Evolutionary conservation across 768 basidiomycete species (phyloP).

Genomic region (Auriscalpium microsporum): DNA sequence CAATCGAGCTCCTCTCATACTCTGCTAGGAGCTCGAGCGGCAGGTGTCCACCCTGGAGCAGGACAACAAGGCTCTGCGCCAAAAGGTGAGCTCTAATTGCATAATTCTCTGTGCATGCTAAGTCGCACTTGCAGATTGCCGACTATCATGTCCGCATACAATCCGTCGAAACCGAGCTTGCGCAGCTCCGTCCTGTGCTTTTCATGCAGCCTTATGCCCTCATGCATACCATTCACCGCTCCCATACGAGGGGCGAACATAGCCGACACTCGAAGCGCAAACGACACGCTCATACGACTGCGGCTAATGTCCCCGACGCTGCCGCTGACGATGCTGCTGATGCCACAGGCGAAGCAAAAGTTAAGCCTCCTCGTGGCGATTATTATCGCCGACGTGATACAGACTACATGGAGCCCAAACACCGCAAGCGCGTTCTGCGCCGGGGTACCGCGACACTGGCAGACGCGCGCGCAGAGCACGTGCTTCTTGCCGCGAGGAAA

Average conservation of each 20-base stretch:
- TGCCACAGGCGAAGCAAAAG: conserved; percentile 7
- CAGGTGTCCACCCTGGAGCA: conserved; percentile 41
- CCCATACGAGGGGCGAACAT: conserved; percentile 4
- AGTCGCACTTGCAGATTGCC: conserved; percentile 35
- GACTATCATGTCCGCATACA: conserved; percentile 48
- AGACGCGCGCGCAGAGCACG: conserved; percentile 65
- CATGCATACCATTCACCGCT: conserved; percentile 17
- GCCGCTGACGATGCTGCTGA: conserved; percentile 17
- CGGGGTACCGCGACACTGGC: conserved; percentile 30
- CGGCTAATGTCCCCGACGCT: conserved; percentile 20
- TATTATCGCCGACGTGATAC: conserved; percentile 15
- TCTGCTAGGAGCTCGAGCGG: conserved; percentile 46
- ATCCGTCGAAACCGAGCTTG: conserved; percentile 54
- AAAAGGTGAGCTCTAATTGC: conserved; percentile 36
- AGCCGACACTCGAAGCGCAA: conserved; percentile 9
- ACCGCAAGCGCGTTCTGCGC: conserved; percentile 19
- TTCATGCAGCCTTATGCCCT: conserved; percentile 47
- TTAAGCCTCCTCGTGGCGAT: conserved; percentile 12
- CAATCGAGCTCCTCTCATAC: conserved; percentile 3
- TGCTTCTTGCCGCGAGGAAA: conserved; percentile 62
- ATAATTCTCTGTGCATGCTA: background rate
- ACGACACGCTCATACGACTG: conserved; percentile 16
- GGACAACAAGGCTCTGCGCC: conserved; percentile 54
- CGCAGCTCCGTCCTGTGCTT: conserved; percentile 57
- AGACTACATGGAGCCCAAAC: conserved; percentile 15